Evolutionary conservation across 2,329 filamentous ascomycete species (phyloP), one percentile per base, ranked within the genome.

Genomic region (Tolypocladium tundrense): DNA sequence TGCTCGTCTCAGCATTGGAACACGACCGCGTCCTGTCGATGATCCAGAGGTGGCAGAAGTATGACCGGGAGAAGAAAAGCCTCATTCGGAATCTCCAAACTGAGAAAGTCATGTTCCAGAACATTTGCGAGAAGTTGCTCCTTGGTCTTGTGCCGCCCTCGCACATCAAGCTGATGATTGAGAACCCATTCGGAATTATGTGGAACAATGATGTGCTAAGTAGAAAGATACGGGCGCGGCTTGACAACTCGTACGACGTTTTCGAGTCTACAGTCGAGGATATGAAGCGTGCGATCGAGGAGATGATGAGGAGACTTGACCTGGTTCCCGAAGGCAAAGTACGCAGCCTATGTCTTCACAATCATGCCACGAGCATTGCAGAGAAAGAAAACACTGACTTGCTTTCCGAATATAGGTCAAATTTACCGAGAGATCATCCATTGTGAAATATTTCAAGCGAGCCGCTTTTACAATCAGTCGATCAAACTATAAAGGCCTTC

Each of bases 71-170:
- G 19, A 55, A 68, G 7, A 60, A 56, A 3, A 65, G 53, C 13
- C 63, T 72, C 2, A 61, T 64, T 4, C 56, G 57, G 0, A 61
- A 60, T 0, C 59, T 73, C 3, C 54, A 60, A 4, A 70, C 63
- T 0, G 70, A 72, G 39, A 50, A 60, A 1, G 59, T 60, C 3
- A 70, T 66, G 14, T 45, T 71, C 0, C 59, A 65, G 4, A 70
- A 72, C 48, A 65, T 69, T 8, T 72, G 64, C 40, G 61, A 70
- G 24, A 66, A 66, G 11, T 63, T 73, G 0, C 63, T 72, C 3
- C 57, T 55, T 0, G 67, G 66, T 1, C 59, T 69, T 0, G 66
- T 69, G 0, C 57, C 65, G 0, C 60, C 57, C 0, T n/a, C 50
- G 7, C 48, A 67, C 8, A 63, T 72, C 0, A 64, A 70, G 6